phyloP scores from a whole-genome alignment of 2,329 filamentous ascomycete species.

The Sporothrix brunneoviolacea region DNA sequence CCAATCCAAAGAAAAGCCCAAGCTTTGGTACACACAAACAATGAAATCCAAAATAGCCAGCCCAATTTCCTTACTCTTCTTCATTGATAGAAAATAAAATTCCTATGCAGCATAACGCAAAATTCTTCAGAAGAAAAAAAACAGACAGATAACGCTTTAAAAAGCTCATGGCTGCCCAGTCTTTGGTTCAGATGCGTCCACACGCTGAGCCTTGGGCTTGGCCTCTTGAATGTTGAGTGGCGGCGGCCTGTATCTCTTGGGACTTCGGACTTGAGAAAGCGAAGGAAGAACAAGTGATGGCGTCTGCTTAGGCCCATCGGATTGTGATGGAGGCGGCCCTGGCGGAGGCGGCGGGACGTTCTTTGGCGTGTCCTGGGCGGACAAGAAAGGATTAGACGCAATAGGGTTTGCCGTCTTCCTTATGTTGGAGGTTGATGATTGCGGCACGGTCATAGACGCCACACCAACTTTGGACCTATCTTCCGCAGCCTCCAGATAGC shows the following conservation, averaged over 20 bases:
- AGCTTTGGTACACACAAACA: background rate
- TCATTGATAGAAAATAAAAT: too few relatives aligned
- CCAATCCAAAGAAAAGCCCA: background rate
- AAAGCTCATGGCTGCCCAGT: background rate
- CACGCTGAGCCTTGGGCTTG: background rate
- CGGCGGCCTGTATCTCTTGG: conserved; percentile 37
- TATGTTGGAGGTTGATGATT: background rate
- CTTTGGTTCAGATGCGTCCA: background rate
- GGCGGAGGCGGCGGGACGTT: conserved; percentile 20
- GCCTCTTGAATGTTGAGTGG: conserved; percentile 22
- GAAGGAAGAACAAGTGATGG: conserved; percentile 33
- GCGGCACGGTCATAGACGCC: conserved; percentile 19
- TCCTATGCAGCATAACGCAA: too few relatives aligned
- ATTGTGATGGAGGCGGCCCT: conserved; percentile 15
- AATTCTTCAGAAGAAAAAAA: too few relatives aligned
- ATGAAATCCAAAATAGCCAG: too few relatives aligned
- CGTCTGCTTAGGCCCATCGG: background rate
- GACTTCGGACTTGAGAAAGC: conserved; percentile 31
- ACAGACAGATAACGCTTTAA: background rate
- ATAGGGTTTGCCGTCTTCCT: background rate
- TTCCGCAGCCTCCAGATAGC: conserved; percentile 30
- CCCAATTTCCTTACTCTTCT: too few relatives aligned
- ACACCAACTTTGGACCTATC: conserved; percentile 17
- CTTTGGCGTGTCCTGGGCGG: background rate
- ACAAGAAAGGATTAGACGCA: background rate